Percentiles rank a stretch among this genome's conserved stretches.
Evolutionary conservation across 306 rosid genomes (phyloP).

Genomic region (Crotalaria pallida): DNA sequence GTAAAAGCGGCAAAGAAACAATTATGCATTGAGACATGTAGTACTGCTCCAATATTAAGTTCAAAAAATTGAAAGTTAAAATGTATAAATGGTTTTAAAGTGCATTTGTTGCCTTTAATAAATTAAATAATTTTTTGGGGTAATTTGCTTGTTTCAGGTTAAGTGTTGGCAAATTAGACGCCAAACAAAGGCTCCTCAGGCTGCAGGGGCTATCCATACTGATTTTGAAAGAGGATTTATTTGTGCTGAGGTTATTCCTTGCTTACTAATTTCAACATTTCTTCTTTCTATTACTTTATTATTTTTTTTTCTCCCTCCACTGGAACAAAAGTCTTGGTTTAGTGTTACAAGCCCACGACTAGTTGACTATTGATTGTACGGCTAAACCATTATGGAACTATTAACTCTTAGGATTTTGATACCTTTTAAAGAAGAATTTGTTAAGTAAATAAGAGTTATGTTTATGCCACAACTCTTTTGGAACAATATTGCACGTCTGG

Average conservation of each 20-base stretch:
- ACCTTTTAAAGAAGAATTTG: not conserved
- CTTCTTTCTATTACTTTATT: not conserved
- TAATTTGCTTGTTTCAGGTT: slow-evolving; percentile 52
- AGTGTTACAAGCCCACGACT: not conserved
- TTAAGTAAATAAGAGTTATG: not conserved
- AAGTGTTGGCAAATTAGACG: slow-evolving; percentile 99
- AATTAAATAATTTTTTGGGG: not conserved
- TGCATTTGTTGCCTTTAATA: not conserved
- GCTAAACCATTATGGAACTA: not conserved
- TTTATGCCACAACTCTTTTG: not conserved
- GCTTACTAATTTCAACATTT: slow-evolving; percentile 15
- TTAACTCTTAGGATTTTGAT: not conserved
- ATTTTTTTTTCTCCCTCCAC: not conserved
- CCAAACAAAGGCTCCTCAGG: slow-evolving; percentile 95
- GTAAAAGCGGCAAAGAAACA: not conserved
- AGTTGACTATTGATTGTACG: not conserved
- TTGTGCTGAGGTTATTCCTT: slow-evolving; percentile 82
- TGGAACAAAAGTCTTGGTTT: not conserved
- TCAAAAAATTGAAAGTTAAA: not conserved
- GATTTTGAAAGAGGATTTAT: slow-evolving; percentile 97
- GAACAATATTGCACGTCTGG: not conserved
- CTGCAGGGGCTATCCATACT: slow-evolving; percentile 96
- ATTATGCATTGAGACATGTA: not conserved
- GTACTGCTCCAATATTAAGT: not conserved
- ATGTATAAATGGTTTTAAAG: not conserved